phyloP scores from a whole-genome alignment of 2,329 filamentous ascomycete genomes.

The Simplicillium sp. region DNA sequence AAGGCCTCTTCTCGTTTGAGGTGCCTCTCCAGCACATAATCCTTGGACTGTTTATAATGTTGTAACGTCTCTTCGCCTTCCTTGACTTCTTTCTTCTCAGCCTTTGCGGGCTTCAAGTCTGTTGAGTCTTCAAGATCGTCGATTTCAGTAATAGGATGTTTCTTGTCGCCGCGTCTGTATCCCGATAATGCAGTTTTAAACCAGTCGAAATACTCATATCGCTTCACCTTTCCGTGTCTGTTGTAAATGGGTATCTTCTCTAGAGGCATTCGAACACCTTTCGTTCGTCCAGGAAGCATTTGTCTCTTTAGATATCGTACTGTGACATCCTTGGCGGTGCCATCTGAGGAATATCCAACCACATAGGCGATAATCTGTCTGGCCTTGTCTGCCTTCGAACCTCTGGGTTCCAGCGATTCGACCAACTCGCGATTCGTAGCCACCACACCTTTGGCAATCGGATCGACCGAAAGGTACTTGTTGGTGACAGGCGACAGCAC shows the following conservation, averaged over 20 bases:
- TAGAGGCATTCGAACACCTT: conserved; percentile 66
- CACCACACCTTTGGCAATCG: conserved; percentile 58
- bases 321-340: conserved; percentile 90
- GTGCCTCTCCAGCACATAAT: conserved; percentile 79
- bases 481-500: conserved; percentile 73
- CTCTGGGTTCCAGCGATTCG: conserved; percentile 71
- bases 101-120: conserved; percentile 64
- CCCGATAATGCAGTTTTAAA: conserved; percentile 71
- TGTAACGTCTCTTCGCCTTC: conserved; percentile 76
- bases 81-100: conserved; percentile 62
- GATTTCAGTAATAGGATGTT: conserved; percentile 51
- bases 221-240: conserved; percentile 64
- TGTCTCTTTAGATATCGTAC: conserved; percentile 79
- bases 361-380: conserved; percentile 89
- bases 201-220: conserved; percentile 78
- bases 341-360: conserved; percentile 72
- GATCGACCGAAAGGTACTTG: conserved; percentile 70
- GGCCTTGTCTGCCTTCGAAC: conserved; percentile 71
- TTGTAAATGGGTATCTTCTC: conserved; percentile 79
- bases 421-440: conserved; percentile 65
- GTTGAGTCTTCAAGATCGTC: conserved; percentile 74
- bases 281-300: conserved; percentile 79
- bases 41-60: conserved; percentile 76
- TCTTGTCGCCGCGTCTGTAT: conserved; percentile 46
- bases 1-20: conserved; percentile 88